These are phyloP conservation scores for Xylaria castorea DNA, from an alignment of 495 filamentous ascomycete genomes.

Conservation along the genomic window DNA sequence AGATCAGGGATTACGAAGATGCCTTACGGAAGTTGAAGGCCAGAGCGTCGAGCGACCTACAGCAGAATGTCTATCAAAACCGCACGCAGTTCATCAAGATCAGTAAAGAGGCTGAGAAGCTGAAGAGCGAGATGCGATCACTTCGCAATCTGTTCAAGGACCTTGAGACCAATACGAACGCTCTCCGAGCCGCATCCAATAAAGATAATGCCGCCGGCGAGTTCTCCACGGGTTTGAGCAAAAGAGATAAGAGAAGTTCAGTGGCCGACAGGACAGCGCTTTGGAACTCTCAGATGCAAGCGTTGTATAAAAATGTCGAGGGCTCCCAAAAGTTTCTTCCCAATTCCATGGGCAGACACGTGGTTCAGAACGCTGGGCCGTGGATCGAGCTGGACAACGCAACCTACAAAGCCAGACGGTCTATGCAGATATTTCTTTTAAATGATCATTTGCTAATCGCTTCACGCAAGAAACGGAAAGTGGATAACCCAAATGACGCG, in stretches of 20 bases:
- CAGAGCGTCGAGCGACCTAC: slow-evolving; percentile 84
- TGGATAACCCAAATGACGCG: slow-evolving; percentile 68
- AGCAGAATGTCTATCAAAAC: slow-evolving; percentile 97
- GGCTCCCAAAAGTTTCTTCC: slow-evolving; percentile 97
- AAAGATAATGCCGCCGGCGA: slow-evolving; percentile 44
- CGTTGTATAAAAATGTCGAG: slow-evolving; percentile 93
- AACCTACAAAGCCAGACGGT: slow-evolving; percentile 86
- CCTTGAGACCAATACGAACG: slow-evolving; percentile 73
- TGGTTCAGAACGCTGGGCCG: slow-evolving; percentile 83
- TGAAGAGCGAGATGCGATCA: slow-evolving; percentile 94
- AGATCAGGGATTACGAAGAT: slow-evolving; percentile 83
- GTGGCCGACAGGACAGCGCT: slow-evolving; percentile 95
- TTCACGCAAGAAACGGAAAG: slow-evolving; percentile 85
- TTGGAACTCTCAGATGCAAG: slow-evolving; percentile 88
- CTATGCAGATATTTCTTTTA: slow-evolving; percentile 87
- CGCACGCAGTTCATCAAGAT: slow-evolving; percentile 99
- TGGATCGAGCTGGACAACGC: slow-evolving; percentile 98
- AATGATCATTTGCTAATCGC: slow-evolving; percentile 96
- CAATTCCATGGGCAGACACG: slow-evolving; percentile 86
- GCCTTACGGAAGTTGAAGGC: slow-evolving; percentile 79
- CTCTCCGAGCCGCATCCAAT: slow-evolving; percentile 72
- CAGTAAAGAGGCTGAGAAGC: slow-evolving; percentile 96
- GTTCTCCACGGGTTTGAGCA: slow-evolving; percentile 61
- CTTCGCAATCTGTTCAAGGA: slow-evolving; percentile 89
- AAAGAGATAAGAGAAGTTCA: slow-evolving; percentile 74